Evolutionary conservation across 371 early-diverging fungal species (phyloP), one percentile per base, ranked within the genome.

Genomic region (Apophysomyces elegans): DNA sequence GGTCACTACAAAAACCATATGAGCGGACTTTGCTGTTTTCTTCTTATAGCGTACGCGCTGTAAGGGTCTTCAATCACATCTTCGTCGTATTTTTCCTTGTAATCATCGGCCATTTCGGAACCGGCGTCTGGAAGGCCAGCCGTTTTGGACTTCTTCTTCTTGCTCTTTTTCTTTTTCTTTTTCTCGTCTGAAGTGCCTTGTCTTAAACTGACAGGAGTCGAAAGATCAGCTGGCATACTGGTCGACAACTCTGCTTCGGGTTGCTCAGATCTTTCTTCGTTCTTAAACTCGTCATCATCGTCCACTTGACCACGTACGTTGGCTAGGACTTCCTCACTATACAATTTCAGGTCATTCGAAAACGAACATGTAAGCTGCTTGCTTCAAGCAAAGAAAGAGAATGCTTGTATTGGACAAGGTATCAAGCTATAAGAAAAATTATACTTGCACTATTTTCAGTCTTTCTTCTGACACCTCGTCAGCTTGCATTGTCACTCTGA

Each of bases 131-230:
- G 82, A 47, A 83, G 71, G n/a, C 73, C 68, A 37, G 77, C 71
- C 16, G 70, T 74, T 63, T 84, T 84, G 37, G 71, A 68, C 67
- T 81, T 85, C 65, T 75, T 87, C 69, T 77, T 86, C 65, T 80
- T 87, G 70, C 83, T 87, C 72, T 83, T 87, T 64, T 85, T 84
- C 65, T 80, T 79, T 56, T 84, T 77, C 54, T 73, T 81, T 47
- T 81, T 78, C 26, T 76, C 65, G 0, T 45, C 46, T 12, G 57
- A 16, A 7, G 58, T 58, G 14, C 38, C 37, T 60, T 73, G 66
- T 21, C 46, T 58, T n/a, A 79, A 56, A 58, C 70, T 72, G 6
- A 76, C 50, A 26, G 79, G 77, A 4, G 77, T 79, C 5, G 79
- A 64, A 4, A 79, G 45, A 7, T 66, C 69, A 2, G 37, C 35